Evolutionary conservation across 345 rosid genomes (phyloP).

Genomic region (Bruguiera sexangula): DNA sequence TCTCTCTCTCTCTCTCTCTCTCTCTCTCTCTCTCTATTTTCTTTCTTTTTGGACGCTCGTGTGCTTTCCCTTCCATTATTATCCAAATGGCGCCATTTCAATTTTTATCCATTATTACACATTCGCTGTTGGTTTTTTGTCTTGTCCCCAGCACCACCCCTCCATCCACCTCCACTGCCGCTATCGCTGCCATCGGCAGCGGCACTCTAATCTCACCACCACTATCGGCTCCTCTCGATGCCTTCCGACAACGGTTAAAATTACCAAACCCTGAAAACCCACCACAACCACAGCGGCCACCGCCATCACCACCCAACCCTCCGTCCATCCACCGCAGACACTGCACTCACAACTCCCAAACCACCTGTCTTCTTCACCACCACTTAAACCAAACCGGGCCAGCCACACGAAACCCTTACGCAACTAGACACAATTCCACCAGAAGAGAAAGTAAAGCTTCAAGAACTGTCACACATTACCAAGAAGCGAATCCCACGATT

Average conservation of each 20-base stretch:
- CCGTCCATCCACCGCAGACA: constrained; percentile 17
- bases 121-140: constrained; percentile 5
- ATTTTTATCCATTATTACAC: not conserved
- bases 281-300: not conserved
- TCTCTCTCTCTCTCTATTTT: no score
- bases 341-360: constrained; percentile 50
- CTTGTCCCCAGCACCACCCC: constrained; percentile 22
- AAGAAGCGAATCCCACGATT: constrained; percentile 57
- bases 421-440: constrained; percentile 24
- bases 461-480: constrained; percentile 53
- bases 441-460: constrained; percentile 47
- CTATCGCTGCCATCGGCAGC: constrained; percentile 16
- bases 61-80: no score
- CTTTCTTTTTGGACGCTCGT: no score
- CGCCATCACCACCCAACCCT: constrained; percentile 16
- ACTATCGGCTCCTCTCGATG: not conserved
- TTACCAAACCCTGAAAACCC: constrained; percentile 1
- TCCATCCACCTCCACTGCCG: constrained; percentile 29
- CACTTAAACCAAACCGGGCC: constrained; percentile 25
- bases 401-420: constrained; percentile 11
- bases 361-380: constrained; percentile 38
- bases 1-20: no score
- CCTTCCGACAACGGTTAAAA: not conserved
- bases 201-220: constrained; percentile 22
- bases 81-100: constrained; percentile 2